A percentile compares a stretch with the other conserved stretches of the same genome.
Conservation (phyloP, 306 rosid genomes). For the Phaseolus lunatus region DNA sequence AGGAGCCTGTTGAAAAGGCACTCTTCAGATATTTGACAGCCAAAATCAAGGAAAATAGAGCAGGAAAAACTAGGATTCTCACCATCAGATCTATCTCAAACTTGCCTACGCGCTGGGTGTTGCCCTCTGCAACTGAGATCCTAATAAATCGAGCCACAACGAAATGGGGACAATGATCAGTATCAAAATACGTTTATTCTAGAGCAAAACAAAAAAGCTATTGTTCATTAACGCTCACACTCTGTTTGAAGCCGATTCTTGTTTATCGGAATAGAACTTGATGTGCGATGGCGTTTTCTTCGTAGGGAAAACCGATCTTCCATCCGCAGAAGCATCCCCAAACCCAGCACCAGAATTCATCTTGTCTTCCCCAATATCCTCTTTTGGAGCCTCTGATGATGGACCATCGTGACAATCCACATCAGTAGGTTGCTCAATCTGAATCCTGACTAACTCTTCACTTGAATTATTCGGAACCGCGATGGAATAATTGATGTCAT, state of each 20-base stretch:
- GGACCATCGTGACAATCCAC: constrained; percentile 35
- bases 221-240: constrained; percentile 57
- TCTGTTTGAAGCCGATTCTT: constrained; percentile 46
- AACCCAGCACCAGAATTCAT: constrained; percentile 30
- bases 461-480: constrained; percentile 38
- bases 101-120: constrained; percentile 51
- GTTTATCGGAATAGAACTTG: constrained; percentile 43
- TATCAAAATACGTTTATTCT: constrained; percentile 7
- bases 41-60: constrained; percentile 41
- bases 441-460: constrained; percentile 42
- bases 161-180: constrained; percentile 24
- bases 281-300: constrained; percentile 26
- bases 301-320: constrained; percentile 15
- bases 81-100: constrained; percentile 81
- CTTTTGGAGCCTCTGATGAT: constrained; percentile 33
- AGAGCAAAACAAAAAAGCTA: background rate
- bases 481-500: constrained; percentile 21
- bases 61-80: constrained; percentile 46
- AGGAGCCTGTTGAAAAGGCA: constrained; percentile 64
- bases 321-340: constrained; percentile 23
- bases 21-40: constrained; percentile 44
- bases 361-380: constrained; percentile 41
- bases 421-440: constrained; percentile 45
- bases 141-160: constrained; percentile 48
- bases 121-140: constrained; percentile 42